Percentiles rank a stretch among this genome's conserved stretches.
phyloP scores from a whole-genome alignment of 2,329 filamentous ascomycete genomes.

The Pseudogymnoascus sp. region DNA sequence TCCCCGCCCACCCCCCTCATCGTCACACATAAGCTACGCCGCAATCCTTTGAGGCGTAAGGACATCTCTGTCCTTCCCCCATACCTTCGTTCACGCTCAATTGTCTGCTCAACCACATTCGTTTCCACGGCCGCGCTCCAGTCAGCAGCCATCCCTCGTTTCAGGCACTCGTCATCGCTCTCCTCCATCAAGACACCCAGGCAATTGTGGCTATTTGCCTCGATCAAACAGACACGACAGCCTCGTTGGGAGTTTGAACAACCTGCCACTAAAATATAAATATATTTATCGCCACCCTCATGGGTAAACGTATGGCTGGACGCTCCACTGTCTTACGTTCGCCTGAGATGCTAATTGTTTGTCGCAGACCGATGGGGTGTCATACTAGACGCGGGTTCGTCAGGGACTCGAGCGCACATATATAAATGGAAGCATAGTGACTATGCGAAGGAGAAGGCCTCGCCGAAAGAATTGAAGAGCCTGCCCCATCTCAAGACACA shows the following conservation, averaged over 20 bases:
- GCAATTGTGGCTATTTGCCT: neutral
- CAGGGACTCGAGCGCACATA: conserved; percentile 87
- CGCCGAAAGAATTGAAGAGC: conserved; percentile 50
- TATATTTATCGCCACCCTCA: conserved; percentile 1
- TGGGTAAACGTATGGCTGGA: neutral
- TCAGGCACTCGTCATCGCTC: conserved; percentile 2
- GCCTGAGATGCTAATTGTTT: neutral
- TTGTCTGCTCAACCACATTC: conserved; percentile 4
- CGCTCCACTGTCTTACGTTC: neutral
- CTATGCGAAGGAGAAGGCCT: conserved; percentile 53
- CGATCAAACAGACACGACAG: neutral
- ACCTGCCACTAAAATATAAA: neutral
- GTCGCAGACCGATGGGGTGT: conserved; percentile 68
- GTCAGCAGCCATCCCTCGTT: neutral
- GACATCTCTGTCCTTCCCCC: neutral
- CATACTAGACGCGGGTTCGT: conserved; percentile 95
- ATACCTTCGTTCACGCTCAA: conserved; percentile 3
- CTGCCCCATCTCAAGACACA: conserved; percentile 77
- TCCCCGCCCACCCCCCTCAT: neutral
- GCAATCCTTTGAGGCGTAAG: neutral
- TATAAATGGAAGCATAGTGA: conserved; percentile 85
- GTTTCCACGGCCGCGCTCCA: neutral
- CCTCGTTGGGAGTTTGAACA: neutral
- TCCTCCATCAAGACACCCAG: neutral
- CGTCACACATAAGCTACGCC: neutral